Percentiles rank a stretch among this genome's conserved stretches.
Conservation (phyloP, 1,284 basidiomycete species). For the Volvariella surrecta region DNA sequence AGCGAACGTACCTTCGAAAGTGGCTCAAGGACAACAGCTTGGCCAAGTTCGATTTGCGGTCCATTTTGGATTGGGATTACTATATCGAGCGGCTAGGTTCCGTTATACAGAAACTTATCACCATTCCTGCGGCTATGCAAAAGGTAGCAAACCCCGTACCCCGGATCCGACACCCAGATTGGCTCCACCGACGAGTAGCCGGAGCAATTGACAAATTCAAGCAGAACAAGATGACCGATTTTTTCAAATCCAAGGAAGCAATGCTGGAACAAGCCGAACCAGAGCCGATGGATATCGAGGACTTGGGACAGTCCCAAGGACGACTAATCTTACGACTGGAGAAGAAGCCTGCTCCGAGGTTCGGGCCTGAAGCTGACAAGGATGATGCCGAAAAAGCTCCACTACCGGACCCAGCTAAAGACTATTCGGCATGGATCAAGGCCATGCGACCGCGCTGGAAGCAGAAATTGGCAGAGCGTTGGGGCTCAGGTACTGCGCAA, state of each 20-base stretch:
- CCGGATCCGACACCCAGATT: constrained; percentile 94
- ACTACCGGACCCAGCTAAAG: constrained; percentile 50
- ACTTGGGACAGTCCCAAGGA: constrained; percentile 31
- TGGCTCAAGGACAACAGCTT: constrained; percentile 95
- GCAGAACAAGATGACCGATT: constrained; percentile 96
- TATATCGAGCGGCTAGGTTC: constrained; percentile 98
- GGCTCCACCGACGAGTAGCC: constrained; percentile 89
- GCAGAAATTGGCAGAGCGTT: constrained; percentile 41
- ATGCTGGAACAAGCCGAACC: constrained; percentile 25
- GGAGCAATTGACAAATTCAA: constrained; percentile 94
- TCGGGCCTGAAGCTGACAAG: constrained; percentile 24
- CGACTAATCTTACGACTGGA: constrained; percentile 4
- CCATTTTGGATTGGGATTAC: constrained; percentile 97
- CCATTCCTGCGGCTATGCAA: constrained; percentile 98
- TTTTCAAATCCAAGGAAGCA: constrained; percentile 58
- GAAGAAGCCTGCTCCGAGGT: constrained; percentile 19
- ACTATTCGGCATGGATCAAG: constrained; percentile 79
- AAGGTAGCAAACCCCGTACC: constrained; percentile 96
- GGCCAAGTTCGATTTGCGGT: constrained; percentile 85
- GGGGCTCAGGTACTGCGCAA: constrained; percentile 25
- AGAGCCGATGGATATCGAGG: constrained; percentile 50
- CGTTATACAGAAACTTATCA: constrained; percentile 98
- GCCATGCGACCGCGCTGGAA: constrained; percentile 82
- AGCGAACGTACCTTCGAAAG: constrained; percentile 86
- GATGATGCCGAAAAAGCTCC: constrained; percentile 19